Percentiles rank a stretch among this genome's conserved stretches.
Evolutionary conservation across 1,139 yeast species (phyloP).

Genomic region (Oligophagozyma castellii): DNA sequence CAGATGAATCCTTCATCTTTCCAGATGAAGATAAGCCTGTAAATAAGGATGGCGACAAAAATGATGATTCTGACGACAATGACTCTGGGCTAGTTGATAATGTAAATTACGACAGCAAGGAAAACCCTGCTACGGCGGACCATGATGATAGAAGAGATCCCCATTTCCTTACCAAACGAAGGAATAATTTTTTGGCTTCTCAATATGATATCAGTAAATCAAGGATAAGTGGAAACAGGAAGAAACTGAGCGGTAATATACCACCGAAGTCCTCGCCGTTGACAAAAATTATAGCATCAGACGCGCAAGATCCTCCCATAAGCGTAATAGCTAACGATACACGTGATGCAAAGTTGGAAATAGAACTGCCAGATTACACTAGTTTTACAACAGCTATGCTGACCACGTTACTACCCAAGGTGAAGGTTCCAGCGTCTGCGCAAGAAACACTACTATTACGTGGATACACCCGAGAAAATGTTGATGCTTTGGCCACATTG

Average conservation of each 20-base stretch:
- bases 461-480: constrained; percentile 53
- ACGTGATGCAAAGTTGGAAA: constrained; percentile 5
- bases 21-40: constrained; percentile 64
- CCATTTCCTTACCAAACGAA: constrained; percentile 20
- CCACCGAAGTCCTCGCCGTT: constrained; percentile 11
- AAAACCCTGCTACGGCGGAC: constrained; percentile 1
- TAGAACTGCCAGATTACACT: constrained; percentile 22
- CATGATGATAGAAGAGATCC: constrained; percentile 5
- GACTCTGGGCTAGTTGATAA: constrained; percentile 1
- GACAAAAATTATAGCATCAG: constrained; percentile 7
- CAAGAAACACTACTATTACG: constrained; percentile 45
- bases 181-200: constrained; percentile 20
- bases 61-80: constrained; percentile 5
- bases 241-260: not conserved
- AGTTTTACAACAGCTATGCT: constrained; percentile 21
- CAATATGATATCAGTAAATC: constrained; percentile 22
- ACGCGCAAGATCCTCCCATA: not conserved
- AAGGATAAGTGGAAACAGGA: constrained; percentile 17
- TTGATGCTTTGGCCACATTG: constrained; percentile 56
- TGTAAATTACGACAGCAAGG: constrained; percentile 1
- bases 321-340: not conserved
- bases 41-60: constrained; percentile 5
- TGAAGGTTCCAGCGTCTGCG: constrained; percentile 63
- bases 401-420: constrained; percentile 35
- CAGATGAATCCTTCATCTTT: constrained; percentile 62